Conservation (phyloP, 345 rosid species). For the Citrus medica region DNA sequence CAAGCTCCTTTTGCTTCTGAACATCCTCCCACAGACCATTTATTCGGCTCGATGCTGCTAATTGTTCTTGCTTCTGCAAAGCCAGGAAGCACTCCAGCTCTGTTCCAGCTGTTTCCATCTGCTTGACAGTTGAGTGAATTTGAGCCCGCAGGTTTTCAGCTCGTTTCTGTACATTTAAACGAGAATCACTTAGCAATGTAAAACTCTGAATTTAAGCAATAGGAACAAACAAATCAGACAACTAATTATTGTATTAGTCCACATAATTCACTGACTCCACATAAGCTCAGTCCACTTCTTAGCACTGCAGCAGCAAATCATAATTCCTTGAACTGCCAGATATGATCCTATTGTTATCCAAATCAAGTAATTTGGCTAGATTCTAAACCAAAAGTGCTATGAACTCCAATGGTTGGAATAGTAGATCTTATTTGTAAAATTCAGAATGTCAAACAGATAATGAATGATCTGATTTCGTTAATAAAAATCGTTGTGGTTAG, state of each 20-base stretch:
- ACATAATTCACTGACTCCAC: background rate
- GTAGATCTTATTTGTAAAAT: background rate
- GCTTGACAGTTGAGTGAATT: constrained; percentile 75
- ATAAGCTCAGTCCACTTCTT: background rate
- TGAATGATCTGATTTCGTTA: background rate
- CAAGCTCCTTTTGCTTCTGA: constrained; percentile 86
- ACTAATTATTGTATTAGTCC: background rate
- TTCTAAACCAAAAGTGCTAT: background rate
- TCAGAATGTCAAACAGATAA: background rate
- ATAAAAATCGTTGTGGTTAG: background rate
- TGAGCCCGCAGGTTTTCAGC: constrained; percentile 72
- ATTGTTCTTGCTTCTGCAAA: constrained; percentile 90
- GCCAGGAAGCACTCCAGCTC: constrained; percentile 91
- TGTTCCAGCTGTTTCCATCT: constrained; percentile 79
- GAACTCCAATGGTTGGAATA: background rate
- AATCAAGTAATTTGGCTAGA: background rate
- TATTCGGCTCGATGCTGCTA: constrained; percentile 82
- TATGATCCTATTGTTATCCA: background rate
- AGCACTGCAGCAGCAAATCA: background rate
- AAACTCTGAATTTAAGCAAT: background rate
- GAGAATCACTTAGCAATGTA: constrained; percentile 3
- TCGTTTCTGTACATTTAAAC: constrained; percentile 51
- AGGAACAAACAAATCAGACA: background rate
- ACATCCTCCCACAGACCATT: constrained; percentile 82
- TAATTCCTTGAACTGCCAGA: background rate